Evolutionary conservation across 148 eudicot genomes (phyloP), one percentile per base, ranked within the genome.

Genomic region (Fagopyrum tataricum): DNA sequence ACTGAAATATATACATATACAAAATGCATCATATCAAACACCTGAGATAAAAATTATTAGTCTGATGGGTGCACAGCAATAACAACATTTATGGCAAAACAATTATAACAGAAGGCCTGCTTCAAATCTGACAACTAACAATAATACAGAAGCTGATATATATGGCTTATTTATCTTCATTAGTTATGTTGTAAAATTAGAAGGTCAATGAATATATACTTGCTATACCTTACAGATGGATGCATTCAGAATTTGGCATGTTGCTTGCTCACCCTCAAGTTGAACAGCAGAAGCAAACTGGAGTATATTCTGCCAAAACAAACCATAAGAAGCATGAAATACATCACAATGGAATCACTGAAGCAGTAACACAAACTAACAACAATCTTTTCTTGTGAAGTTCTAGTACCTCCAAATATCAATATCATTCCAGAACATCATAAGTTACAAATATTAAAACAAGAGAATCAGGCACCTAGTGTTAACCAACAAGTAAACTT

Each of bases 211-310:
- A 64, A 64, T 40, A 64, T 44, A 42, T 10, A 47, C 21, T 39
- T 48, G 70, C 75, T 42, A 21, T 79, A 91, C 98, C 94, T 91
- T 93, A 81, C 71, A 78, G 55, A 94, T 83, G 37, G 91, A 85
- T 84, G 96, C 91, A 75, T 90, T 79, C 77, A 78, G 81, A 78
- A 94, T 80, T 56, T 71, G 80, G 75, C 21, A 79, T 31, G 79
- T 72, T 69, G 69, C 81, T 76, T 73, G 64, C 44, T 82, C 75
- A 70, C 74, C 82, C 73, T 42, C 48, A 26, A 76, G 77, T 76
- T 85, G 85, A 88, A 84, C 81, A 67, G 73, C 52, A 64, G 80
- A 73, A 77, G 87, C 78, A 74, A 88, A 72, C 51, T 75, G 75
- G 76, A 88, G 91, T 85, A 91, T 85, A 76, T 88, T 86, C 98